Conservation (phyloP, 2,329 filamentous ascomycete species). For the Thielaviopsis populi region DNA sequence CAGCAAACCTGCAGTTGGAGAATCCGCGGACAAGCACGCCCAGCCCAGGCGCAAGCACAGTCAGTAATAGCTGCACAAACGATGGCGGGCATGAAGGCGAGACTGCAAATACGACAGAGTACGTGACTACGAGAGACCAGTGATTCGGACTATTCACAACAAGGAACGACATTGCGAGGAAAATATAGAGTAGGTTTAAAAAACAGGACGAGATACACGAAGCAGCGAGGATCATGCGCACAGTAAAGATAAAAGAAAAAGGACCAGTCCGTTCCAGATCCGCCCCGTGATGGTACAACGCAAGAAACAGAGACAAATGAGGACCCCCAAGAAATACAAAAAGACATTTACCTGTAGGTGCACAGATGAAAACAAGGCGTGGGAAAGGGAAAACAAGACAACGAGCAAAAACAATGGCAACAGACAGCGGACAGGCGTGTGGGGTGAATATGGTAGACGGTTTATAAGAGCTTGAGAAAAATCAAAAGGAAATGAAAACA, state of each 20-base stretch:
- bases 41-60: too few species aligned
- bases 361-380: slow-evolving; percentile 2
- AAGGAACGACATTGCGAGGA: background rate
- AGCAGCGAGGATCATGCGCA: background rate
- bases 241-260: background rate
- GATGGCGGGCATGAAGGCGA: too few species aligned
- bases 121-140: too few species aligned
- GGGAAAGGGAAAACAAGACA: background rate
- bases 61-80: too few species aligned
- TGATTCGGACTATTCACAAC: too few species aligned
- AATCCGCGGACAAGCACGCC: too few species aligned
- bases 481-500: background rate
- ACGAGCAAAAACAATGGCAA: background rate
- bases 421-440: background rate
- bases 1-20: too few species aligned
- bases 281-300: background rate
- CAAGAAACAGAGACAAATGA: slow-evolving; percentile 5
- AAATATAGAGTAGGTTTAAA: background rate
- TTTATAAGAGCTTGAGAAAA: slow-evolving; percentile 5
- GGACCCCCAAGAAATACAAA: background rate
- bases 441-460: background rate
- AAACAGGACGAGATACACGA: background rate
- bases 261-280: background rate
- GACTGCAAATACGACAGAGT: too few species aligned
- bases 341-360: background rate